Percentiles rank a stretch among this genome's conserved stretches.
These are phyloP conservation scores for Exserohilum rostratum DNA, from an alignment of 2,329 filamentous ascomycete species.

Conservation along the genomic window DNA sequence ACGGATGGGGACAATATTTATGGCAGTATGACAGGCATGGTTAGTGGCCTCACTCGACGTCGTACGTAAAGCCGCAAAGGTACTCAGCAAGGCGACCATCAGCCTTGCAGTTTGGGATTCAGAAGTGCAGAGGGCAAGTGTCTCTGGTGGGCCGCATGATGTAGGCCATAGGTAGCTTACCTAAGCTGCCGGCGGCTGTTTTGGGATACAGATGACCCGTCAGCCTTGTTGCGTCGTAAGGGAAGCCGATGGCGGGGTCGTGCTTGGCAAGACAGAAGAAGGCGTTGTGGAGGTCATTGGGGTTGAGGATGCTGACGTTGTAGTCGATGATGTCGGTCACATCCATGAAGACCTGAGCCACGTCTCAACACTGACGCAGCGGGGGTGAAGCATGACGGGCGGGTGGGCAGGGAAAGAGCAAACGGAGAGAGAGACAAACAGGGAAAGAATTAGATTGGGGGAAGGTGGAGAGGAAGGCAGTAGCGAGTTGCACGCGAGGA, in stretches of 20 bases:
- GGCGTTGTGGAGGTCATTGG: conserved; percentile 65
- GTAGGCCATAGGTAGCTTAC: conserved; percentile 25
- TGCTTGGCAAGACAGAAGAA: conserved; percentile 79
- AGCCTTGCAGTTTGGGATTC: conserved; percentile 4
- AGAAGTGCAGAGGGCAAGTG: background rate
- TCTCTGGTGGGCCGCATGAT: conserved; percentile 14
- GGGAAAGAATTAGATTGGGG: too few relatives aligned
- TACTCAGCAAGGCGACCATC: conserved; percentile 4
- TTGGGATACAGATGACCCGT: conserved; percentile 68
- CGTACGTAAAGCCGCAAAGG: conserved; percentile 2
- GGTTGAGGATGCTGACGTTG: conserved; percentile 75
- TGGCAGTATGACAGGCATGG: conserved; percentile 2
- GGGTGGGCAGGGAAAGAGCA: too few relatives aligned
- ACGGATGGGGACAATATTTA: background rate
- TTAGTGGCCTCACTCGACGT: conserved; percentile 2
- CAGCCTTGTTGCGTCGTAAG: conserved; percentile 72
- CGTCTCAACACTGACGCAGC: conserved; percentile 10
- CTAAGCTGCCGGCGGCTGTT: conserved; percentile 14
- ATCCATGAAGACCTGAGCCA: conserved; percentile 68
- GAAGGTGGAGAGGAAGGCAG: too few relatives aligned
- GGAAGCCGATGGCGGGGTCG: conserved; percentile 81
- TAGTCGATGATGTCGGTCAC: conserved; percentile 86
- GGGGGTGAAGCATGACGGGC: too few relatives aligned
- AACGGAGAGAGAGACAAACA: too few relatives aligned
- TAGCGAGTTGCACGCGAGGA: too few relatives aligned